Evolutionary conservation across 2,329 filamentous ascomycete species (phyloP), one percentile per base, ranked within the genome.

Genomic region (Diplocarpon mali): DNA sequence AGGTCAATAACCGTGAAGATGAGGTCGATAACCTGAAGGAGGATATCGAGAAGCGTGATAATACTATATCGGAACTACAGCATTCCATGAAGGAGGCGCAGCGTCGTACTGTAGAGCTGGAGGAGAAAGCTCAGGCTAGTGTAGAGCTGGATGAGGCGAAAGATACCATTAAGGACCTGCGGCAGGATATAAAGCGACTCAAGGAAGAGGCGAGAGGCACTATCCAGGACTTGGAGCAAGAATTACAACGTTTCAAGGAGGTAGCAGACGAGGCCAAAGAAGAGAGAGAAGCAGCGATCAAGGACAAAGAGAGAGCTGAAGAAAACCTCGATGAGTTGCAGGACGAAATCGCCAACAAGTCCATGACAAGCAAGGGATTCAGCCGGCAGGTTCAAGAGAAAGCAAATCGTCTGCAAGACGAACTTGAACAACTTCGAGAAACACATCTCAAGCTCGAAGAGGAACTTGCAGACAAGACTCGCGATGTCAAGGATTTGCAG

Each of bases 331-430:
- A 79, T 54, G 77, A 82, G 56, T 69, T 88, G 17, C 82, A 85
- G 50, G 81, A 85, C 43, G 84, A 88, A 56, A 77, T 88, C 72
- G 74, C 82, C 16, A 81, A 89, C 64, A 88, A 87, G 55, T 89
- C 84, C 0, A 73, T 87, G 31, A 77, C 78, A 42, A 84, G 82
- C 11, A 87, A 84, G 59, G 83, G 81, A 2, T 69, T 86, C 8
- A 84, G 78, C 42, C 75, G 83, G 28, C 83, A 89, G 62, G 72
- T 86, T 14, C 83, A 89, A 56, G 82, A 85, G 53, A 85, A 79
- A 61, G 67, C 78, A 8, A 66, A 69, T 41, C 76, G 77, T 28
- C 65, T 89, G 9, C 81, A 88, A 53, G 67, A 74, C 37, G 82
- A 88, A 46, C 65, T 86, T 5, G 74, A 76, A 36, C 59, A 65